Conservation (phyloP, 306 rosid species). For the Astragalus membranaceus region DNA sequence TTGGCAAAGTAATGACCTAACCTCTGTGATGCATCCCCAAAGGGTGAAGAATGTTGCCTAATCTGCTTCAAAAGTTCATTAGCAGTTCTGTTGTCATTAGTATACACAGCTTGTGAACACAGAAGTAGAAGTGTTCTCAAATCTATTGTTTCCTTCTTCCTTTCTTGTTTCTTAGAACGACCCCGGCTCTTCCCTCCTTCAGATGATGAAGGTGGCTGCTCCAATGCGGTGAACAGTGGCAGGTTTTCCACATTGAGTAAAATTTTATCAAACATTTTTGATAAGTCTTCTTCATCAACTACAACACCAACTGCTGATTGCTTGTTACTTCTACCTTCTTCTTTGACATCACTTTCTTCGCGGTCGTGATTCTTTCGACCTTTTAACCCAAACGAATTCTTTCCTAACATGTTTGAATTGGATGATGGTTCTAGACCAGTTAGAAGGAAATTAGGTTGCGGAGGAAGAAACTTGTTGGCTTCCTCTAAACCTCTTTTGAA, state of each 20-base stretch:
- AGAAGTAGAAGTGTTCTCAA: constrained; percentile 47
- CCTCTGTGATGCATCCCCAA: constrained; percentile 61
- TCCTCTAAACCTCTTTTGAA: constrained; percentile 68
- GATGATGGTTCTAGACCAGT: constrained; percentile 5
- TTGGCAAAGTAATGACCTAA: constrained; percentile 61
- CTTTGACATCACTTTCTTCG: background rate
- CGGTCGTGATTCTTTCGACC: constrained; percentile 31
- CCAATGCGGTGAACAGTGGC: background rate
- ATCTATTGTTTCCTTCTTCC: constrained; percentile 46
- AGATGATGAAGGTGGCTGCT: background rate
- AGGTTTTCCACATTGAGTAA: constrained; percentile 15
- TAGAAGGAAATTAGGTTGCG: constrained; percentile 25
- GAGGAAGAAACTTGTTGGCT: constrained; percentile 76
- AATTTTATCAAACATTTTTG: constrained; percentile 36
- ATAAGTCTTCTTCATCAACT: constrained; percentile 32
- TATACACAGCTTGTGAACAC: constrained; percentile 62
- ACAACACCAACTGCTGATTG: constrained; percentile 22
- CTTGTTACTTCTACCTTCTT: constrained; percentile 42
- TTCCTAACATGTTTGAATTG: too few species aligned
- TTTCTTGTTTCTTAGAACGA: constrained; percentile 24
- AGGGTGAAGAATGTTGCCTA: constrained; percentile 53
- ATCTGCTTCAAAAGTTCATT: constrained; percentile 53
- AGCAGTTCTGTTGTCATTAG: constrained; percentile 43
- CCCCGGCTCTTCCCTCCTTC: constrained; percentile 41
- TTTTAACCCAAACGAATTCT: background rate